Evolutionary conservation across 768 basidiomycete genomes (phyloP).

Genomic region (Boletus huronensis): DNA sequence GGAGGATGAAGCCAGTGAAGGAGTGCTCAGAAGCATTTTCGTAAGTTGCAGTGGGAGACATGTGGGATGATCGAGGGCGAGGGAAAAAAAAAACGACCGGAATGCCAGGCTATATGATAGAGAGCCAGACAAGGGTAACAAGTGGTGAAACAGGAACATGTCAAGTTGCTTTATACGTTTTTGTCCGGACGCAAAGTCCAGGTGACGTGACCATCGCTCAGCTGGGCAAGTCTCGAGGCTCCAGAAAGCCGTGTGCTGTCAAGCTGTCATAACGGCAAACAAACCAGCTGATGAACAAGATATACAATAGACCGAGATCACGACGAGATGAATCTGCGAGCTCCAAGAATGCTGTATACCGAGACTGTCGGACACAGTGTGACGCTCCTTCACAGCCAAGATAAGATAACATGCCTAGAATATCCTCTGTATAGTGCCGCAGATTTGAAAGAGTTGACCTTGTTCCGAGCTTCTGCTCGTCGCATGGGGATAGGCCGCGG

Average conservation of each 20-base stretch:
- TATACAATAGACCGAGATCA: background rate
- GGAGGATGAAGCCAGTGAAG: slow-evolving; percentile 33
- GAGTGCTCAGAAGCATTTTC: slow-evolving; percentile 6
- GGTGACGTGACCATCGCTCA: background rate
- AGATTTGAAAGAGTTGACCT: background rate
- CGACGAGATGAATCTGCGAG: background rate
- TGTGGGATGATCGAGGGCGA: slow-evolving; percentile 6
- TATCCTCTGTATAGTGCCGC: too few relatives aligned
- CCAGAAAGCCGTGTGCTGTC: background rate
- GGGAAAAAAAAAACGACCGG: background rate
- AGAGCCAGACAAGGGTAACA: slow-evolving; percentile 10
- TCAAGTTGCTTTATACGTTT: slow-evolving; percentile 25
- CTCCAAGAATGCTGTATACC: background rate
- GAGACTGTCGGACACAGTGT: background rate
- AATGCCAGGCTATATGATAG: slow-evolving; percentile 14
- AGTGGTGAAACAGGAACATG: slow-evolving; percentile 26
- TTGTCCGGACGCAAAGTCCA: slow-evolving; percentile 9
- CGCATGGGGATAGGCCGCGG: slow-evolving; percentile 1
- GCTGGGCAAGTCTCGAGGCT: slow-evolving; percentile 1
- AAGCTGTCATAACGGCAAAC: slow-evolving; percentile 7
- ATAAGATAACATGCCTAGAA: too few relatives aligned
- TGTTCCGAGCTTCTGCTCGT: background rate
- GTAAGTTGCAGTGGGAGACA: slow-evolving; percentile 27
- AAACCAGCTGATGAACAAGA: background rate
- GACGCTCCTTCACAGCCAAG: background rate